Percentiles rank a stretch among this genome's conserved stretches.
These are phyloP conservation scores for Hibiscus mutabilis DNA, from an alignment of 345 rosid species.

Conservation along the genomic window DNA sequence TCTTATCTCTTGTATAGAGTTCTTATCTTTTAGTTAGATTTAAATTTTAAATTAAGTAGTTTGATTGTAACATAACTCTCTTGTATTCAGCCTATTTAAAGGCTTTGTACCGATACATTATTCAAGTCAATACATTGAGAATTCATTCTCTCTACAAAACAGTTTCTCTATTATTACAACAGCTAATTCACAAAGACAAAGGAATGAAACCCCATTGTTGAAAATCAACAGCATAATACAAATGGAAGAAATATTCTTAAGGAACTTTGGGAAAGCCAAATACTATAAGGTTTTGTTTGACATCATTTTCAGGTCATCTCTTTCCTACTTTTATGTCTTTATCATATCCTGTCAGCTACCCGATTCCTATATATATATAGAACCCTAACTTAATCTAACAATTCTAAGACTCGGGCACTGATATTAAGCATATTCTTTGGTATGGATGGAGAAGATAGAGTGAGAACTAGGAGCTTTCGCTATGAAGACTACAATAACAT, in stretches of 20 bases:
- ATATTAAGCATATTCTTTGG: neutral
- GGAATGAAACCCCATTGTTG: neutral
- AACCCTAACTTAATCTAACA: neutral
- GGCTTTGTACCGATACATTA: too few relatives aligned
- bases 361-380: neutral
- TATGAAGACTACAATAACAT: conserved; percentile 30
- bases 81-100: too few relatives aligned
- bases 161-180: too few relatives aligned
- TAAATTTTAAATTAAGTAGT: too few relatives aligned
- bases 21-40: too few relatives aligned
- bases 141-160: too few relatives aligned
- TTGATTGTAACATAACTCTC: too few relatives aligned
- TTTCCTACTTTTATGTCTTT: conserved; percentile 11
- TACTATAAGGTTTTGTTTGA: conserved; percentile 7
- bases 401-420: neutral
- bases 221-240: neutral
- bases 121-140: too few relatives aligned
- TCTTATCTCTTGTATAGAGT: too few relatives aligned
- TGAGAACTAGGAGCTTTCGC: conserved; percentile 34
- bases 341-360: conserved; percentile 4
- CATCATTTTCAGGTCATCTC: conserved; percentile 13
- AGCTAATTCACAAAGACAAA: neutral
- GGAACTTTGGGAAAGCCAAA: conserved; percentile 17
- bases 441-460: conserved; percentile 24
- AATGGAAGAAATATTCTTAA: neutral